phyloP scores from a whole-genome alignment of 495 filamentous ascomycete genomes.

The Neurospora sp. region DNA sequence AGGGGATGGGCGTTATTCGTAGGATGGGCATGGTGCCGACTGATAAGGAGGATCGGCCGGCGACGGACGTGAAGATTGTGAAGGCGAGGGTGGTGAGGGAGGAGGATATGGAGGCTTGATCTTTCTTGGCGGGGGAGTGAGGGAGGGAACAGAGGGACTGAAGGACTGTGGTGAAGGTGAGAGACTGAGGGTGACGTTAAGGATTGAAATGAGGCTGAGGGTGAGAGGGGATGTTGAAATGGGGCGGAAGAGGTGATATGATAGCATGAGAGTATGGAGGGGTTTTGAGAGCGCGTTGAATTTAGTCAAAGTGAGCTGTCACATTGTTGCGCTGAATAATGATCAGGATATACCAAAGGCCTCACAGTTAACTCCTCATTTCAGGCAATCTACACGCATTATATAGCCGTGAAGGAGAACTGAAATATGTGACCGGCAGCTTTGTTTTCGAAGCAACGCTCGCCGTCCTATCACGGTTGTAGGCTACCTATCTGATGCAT shows the following conservation, averaged over 20 bases:
- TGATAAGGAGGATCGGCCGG: constrained; percentile 64
- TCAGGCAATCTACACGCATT: not conserved
- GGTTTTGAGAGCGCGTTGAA: not conserved
- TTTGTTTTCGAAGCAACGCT: not conserved
- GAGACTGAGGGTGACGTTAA: not conserved
- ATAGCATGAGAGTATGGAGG: not conserved
- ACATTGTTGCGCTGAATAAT: not conserved
- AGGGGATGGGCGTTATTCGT: constrained; percentile 71
- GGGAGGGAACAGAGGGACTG: not conserved
- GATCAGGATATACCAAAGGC: not conserved
- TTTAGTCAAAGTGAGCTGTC: not conserved
- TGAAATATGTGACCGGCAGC: not conserved
- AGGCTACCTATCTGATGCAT: not conserved
- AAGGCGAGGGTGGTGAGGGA: constrained; percentile 55
- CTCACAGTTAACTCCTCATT: not conserved
- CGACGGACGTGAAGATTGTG: constrained; percentile 75
- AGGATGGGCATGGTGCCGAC: constrained; percentile 89
- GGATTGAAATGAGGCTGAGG: no score
- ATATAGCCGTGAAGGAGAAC: not conserved
- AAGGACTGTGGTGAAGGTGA: not conserved
- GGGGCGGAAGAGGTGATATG: no score
- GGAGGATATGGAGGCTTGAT: constrained; percentile 24
- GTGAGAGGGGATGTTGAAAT: no score
- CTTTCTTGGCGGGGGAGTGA: not conserved
- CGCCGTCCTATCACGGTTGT: not conserved